Percentiles rank a stretch among this genome's conserved stretches.
Conservation (phyloP, 1,284 basidiomycete genomes). For the Trichosporon coremiiforme region DNA sequence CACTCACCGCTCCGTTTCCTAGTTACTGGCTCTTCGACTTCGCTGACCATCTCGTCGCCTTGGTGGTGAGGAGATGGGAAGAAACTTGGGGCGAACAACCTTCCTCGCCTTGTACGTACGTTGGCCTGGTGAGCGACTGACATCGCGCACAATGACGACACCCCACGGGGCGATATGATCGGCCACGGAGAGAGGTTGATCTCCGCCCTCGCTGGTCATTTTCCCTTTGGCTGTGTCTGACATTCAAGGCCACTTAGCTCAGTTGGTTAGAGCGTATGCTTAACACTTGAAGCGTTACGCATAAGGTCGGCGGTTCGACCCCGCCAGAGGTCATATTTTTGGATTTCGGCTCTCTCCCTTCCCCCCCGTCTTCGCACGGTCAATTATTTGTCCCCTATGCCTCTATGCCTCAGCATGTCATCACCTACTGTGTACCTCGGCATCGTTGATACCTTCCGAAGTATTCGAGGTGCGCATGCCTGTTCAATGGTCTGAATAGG, state of each 20-base stretch:
- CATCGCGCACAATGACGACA: background rate
- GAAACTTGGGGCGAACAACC: background rate
- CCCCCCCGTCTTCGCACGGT: too few relatives aligned
- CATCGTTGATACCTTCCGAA: too few relatives aligned
- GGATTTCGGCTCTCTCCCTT: background rate
- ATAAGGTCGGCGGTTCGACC: constrained; percentile 14
- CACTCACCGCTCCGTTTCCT: constrained; percentile 5
- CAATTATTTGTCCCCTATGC: too few relatives aligned
- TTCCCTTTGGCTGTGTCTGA: background rate
- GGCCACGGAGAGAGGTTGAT: background rate
- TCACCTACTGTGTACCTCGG: too few relatives aligned
- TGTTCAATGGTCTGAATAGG: too few relatives aligned
- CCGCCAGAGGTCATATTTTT: constrained; percentile 10
- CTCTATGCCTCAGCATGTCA: too few relatives aligned
- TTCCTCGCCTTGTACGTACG: too few relatives aligned
- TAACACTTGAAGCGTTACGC: background rate
- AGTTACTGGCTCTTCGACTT: background rate
- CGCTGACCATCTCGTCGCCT: background rate
- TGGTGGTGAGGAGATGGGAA: background rate
- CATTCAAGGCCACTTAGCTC: constrained; percentile 5
- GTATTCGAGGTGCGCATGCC: too few relatives aligned
- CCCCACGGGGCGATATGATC: background rate
- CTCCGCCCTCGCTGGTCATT: background rate
- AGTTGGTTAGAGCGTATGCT: constrained; percentile 14
- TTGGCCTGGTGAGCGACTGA: background rate